phyloP scores from a whole-genome alignment of 345 rosid genomes.

The Laguncularia racemosa region DNA sequence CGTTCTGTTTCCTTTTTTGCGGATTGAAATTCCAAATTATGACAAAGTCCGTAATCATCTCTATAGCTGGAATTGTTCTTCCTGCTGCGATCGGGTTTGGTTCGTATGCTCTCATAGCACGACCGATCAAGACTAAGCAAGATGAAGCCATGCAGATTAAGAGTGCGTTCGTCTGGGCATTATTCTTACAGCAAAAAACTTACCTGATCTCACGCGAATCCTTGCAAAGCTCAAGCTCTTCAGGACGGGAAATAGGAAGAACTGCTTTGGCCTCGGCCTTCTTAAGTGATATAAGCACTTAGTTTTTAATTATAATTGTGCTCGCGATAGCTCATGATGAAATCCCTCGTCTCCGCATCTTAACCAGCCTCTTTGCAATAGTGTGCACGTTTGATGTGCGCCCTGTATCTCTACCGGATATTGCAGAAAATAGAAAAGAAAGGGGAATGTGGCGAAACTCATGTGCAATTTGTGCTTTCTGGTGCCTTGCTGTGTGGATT shows the following conservation, averaged over 20 bases:
- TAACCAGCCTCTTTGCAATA: constrained; percentile 21
- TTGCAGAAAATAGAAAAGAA: constrained; percentile 16
- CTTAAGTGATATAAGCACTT: constrained; percentile 36
- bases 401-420: constrained; percentile 33
- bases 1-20: too few species aligned
- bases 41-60: constrained; percentile 22
- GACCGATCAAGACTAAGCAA: background rate
- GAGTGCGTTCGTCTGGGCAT: constrained; percentile 33
- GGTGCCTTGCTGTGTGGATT: constrained; percentile 38
- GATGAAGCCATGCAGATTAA: constrained; percentile 14
- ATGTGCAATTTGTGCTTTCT: constrained; percentile 30
- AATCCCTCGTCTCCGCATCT: constrained; percentile 1
- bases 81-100: constrained; percentile 26
- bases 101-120: constrained; percentile 16
- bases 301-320: constrained; percentile 31
- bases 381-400: constrained; percentile 27
- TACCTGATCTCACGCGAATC: constrained; percentile 42
- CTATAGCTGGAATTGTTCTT: constrained; percentile 25
- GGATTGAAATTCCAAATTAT: too few species aligned
- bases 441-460: constrained; percentile 26
- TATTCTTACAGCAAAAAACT: constrained; percentile 48
- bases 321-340: constrained; percentile 11
- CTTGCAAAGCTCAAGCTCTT: constrained; percentile 64
- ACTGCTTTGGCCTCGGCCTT: constrained; percentile 42
- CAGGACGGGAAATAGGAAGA: constrained; percentile 45